A percentile compares a stretch with the other conserved stretches of the same genome.
Evolutionary conservation across 495 filamentous ascomycete species (phyloP).

Genomic region (Staphylotrichum longicolle): DNA sequence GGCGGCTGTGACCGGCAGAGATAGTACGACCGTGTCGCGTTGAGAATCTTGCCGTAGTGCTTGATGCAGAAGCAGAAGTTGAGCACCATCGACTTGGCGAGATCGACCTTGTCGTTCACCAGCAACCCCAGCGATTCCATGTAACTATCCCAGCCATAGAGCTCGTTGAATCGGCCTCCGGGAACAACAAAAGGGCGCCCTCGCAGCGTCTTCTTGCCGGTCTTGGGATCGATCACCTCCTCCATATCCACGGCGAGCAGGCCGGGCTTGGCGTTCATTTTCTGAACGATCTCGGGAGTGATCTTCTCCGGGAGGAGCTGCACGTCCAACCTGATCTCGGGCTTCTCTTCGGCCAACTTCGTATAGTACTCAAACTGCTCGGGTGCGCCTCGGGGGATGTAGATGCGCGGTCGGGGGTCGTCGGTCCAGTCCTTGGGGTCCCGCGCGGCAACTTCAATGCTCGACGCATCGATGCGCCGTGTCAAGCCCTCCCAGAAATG

Average conservation of each 20-base stretch:
- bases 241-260: slow-evolving; percentile 90
- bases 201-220: slow-evolving; percentile 62
- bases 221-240: slow-evolving; percentile 58
- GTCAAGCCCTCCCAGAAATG: slow-evolving; percentile 90
- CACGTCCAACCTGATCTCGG: slow-evolving; percentile 84
- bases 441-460: slow-evolving; percentile 76
- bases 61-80: slow-evolving; percentile 98
- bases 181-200: slow-evolving; percentile 95
- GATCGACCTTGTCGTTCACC: slow-evolving; percentile 72
- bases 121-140: slow-evolving; percentile 90
- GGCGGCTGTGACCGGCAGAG: slow-evolving; percentile 90
- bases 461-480: slow-evolving; percentile 80
- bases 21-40: slow-evolving; percentile 95
- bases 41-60: slow-evolving; percentile 97
- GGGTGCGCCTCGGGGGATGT: slow-evolving; percentile 78
- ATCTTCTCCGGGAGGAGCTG: slow-evolving; percentile 68
- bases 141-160: slow-evolving; percentile 97
- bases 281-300: slow-evolving; percentile 67
- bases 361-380: slow-evolving; percentile 88
- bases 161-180: slow-evolving; percentile 93
- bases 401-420: slow-evolving; percentile 86
- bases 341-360: slow-evolving; percentile 67
- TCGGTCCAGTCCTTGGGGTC: slow-evolving; percentile 92
- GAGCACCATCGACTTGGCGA: slow-evolving; percentile 88
- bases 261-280: slow-evolving; percentile 81